Conservation (phyloP, 768 basidiomycete genomes). For the Pisolithus sp. region DNA sequence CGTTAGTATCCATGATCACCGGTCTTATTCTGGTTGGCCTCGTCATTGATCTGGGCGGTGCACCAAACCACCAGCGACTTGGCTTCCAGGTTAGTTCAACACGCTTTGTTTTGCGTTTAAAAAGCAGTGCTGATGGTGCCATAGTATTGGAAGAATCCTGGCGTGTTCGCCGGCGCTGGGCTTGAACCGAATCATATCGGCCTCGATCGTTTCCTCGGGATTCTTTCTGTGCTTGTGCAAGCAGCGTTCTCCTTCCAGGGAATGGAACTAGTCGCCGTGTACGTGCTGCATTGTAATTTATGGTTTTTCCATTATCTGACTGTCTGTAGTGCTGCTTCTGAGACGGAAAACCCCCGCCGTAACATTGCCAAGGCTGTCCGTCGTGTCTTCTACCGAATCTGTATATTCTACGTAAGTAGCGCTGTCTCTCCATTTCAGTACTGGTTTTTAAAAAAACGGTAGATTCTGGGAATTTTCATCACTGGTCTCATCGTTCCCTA, state of each 20-base stretch:
- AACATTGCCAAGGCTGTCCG: slow-evolving; percentile 75
- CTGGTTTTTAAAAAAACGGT: neutral
- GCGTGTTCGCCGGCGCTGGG: slow-evolving; percentile 30
- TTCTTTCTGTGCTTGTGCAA: slow-evolving; percentile 39
- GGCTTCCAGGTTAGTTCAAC: slow-evolving; percentile 51
- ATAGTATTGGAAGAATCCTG: slow-evolving; percentile 70
- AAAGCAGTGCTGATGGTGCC: neutral
- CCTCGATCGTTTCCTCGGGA: slow-evolving; percentile 37
- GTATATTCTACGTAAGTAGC: slow-evolving; percentile 61
- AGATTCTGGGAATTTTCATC: slow-evolving; percentile 63
- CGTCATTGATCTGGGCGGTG: slow-evolving; percentile 73
- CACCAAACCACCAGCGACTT: slow-evolving; percentile 56
- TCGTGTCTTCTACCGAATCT: slow-evolving; percentile 74
- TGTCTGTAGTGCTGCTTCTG: slow-evolving; percentile 55
- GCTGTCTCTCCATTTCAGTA: neutral
- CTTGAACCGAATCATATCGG: slow-evolving; percentile 26
- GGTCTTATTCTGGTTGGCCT: slow-evolving; percentile 56
- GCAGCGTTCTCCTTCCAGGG: slow-evolving; percentile 75
- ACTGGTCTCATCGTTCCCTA: slow-evolving; percentile 74
- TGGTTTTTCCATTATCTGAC: slow-evolving; percentile 4
- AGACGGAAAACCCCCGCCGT: slow-evolving; percentile 70
- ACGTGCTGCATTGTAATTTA: slow-evolving; percentile 20
- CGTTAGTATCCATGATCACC: slow-evolving; percentile 50
- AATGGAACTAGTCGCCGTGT: slow-evolving; percentile 71
- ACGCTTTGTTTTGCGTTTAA: neutral